Evolutionary conservation across 78 protist genomes (phyloP), one percentile per base, ranked within the genome.

Genomic region (Dictyostelium intermedium): DNA sequence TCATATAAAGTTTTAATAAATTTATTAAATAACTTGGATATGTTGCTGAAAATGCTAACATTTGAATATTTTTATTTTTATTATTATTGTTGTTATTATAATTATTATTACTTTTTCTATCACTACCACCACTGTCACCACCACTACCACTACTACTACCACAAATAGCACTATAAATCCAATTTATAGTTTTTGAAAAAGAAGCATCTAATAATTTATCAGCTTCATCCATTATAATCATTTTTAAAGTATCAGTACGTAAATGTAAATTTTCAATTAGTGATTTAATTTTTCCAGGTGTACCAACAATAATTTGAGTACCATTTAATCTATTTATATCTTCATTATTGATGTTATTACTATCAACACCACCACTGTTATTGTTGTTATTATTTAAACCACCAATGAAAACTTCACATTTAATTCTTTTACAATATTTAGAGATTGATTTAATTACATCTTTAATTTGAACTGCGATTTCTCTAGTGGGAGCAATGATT

Each of bases 241-340:
- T 66, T 66, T 89, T 80, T 3, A 89, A 63, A 47, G 72, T 47
- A 41, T 89, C 93, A 13, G 93, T 89, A 5, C 93, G 72, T 4
- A 89, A 74, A 41, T 61, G 30, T 27, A 70, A 50, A 34, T 78
- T 27, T 45, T 89, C 80, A 10, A 91, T 79, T 3, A 95, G 83
- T 0, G 79, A 78, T 30, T 63, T 11, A 41, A 99, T 43, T 30
- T 99, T 98, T 37, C 99, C 99, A 5, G 99, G 99, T 50, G 99
- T 99, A 18, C 98, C 99, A 41, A 98, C 99, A 7, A 99, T 83
- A 69, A 99, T 93, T 82, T 97, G 95, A 5, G 99, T 5, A 25
- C 96, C 91, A 41, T 69, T 37, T 20, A 89, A 77, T 20, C 45
- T 53, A 5, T n/a, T 23, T 5, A 47, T 9, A 43, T 89, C 93